These are phyloP conservation scores for Blastobotrys raffinosifermentans DNA, from an alignment of 1,139 yeast genomes.

Conservation along the genomic window DNA sequence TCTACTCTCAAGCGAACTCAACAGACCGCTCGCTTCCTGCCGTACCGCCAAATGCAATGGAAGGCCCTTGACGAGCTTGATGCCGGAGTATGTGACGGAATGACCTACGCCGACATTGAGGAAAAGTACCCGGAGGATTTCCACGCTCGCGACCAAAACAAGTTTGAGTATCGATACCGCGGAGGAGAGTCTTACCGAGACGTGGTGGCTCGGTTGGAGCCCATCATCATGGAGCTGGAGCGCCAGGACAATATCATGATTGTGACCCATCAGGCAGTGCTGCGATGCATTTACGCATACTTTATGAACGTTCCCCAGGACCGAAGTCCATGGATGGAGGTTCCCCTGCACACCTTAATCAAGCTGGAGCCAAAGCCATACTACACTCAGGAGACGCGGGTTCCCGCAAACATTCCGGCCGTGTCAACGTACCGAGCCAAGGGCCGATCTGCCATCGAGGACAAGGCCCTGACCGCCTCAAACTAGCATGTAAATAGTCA, in stretches of 20 bases:
- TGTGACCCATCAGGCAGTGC: slow-evolving; percentile 95
- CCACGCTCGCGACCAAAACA: slow-evolving; percentile 90
- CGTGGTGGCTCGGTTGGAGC: slow-evolving; percentile 89
- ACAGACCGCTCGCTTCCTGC: slow-evolving; percentile 81
- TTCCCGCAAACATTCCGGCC: slow-evolving; percentile 95
- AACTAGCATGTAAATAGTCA: no score
- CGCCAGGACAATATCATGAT: slow-evolving; percentile 93
- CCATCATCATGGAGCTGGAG: slow-evolving; percentile 96
- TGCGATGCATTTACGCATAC: slow-evolving; percentile 93
- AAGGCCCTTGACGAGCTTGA: slow-evolving; percentile 95
- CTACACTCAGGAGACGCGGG: slow-evolving; percentile 78
- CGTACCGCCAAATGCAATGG: slow-evolving; percentile 85
- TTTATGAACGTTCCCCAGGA: slow-evolving; percentile 98
- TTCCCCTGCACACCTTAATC: slow-evolving; percentile 91
- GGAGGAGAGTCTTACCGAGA: slow-evolving; percentile 98
- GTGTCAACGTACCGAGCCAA: slow-evolving; percentile 94
- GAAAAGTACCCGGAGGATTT: slow-evolving; percentile 85
- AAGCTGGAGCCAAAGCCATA: slow-evolving; percentile 92
- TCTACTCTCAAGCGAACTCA: slow-evolving; percentile 89
- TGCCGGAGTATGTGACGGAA: slow-evolving; percentile 97
- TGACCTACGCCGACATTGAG: slow-evolving; percentile 85
- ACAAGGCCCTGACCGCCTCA: no score
- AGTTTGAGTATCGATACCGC: slow-evolving; percentile 89
- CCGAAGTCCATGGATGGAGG: slow-evolving; percentile 98
- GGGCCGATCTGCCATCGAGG: slow-evolving; percentile 39